Percentiles rank a stretch among this genome's conserved stretches.
Conservation (phyloP, 1,284 basidiomycete genomes). For the Agaricales sp. region DNA sequence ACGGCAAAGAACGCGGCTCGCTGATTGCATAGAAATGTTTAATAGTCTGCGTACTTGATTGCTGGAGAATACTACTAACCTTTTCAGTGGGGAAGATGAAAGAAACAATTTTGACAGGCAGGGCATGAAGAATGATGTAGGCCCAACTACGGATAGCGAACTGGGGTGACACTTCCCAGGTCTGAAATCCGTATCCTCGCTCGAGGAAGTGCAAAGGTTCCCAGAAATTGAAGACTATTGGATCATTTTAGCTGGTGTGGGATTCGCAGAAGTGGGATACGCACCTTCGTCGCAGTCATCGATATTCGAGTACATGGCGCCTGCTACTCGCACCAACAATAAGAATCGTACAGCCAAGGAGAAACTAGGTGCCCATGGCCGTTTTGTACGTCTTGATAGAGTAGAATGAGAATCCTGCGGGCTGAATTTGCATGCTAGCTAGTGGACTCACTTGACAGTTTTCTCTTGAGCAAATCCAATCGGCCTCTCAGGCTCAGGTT, state of each 20-base stretch:
- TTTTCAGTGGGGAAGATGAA: conserved; percentile 37
- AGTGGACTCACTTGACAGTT: conserved; percentile 43
- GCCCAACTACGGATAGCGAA: conserved; percentile 93
- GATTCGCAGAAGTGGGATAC: too few species aligned
- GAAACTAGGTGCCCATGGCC: conserved; percentile 79
- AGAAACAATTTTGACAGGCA: conserved; percentile 38
- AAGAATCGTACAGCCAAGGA: conserved; percentile 78
- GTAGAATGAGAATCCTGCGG: conserved; percentile 4
- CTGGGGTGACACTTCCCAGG: conserved; percentile 92
- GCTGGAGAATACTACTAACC: conserved; percentile 23
- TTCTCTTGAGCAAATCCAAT: conserved; percentile 69
- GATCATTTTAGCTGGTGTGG: too few species aligned
- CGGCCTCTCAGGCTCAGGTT: conserved; percentile 29
- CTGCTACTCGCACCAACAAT: conserved; percentile 73
- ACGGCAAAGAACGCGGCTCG: conserved; percentile 83
- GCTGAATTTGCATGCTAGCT: conserved; percentile 5
- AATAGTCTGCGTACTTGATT: neutral
- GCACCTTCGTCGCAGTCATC: conserved; percentile 97
- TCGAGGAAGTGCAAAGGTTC: conserved; percentile 91
- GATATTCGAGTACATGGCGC: conserved; percentile 93
- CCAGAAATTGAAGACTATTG: conserved; percentile 96
- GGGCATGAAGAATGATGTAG: conserved; percentile 73
- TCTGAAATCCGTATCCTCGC: conserved; percentile 85
- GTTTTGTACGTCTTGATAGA: conserved; percentile 42
- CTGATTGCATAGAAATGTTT: conserved; percentile 31